Conservation (phyloP, 2,329 filamentous ascomycete genomes). For the Colletotrichum costaricense region DNA sequence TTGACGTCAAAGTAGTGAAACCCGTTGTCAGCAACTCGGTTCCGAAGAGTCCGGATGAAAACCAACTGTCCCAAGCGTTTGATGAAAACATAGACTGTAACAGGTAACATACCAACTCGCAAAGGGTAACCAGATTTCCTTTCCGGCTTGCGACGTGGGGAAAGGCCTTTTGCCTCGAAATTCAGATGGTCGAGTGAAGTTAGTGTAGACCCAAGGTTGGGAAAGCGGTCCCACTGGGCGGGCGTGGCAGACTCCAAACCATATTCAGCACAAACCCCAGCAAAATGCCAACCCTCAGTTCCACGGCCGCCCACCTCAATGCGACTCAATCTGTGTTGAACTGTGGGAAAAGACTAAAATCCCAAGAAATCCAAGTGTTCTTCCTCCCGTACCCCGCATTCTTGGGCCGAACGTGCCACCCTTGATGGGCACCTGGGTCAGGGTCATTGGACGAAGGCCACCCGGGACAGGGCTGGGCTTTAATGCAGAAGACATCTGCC, state of each 20-base stretch:
- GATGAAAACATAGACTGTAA: background rate
- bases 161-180: background rate
- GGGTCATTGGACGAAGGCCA: background rate
- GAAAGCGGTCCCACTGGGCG: background rate
- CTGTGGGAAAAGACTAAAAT: background rate
- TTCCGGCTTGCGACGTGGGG: background rate
- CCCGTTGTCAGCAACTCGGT: background rate
- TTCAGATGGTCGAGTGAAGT: background rate
- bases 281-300: background rate
- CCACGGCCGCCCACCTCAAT: background rate
- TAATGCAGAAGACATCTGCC: background rate
- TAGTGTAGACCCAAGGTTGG: background rate
- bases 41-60: background rate
- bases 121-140: background rate
- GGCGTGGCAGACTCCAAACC: background rate
- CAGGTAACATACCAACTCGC: background rate
- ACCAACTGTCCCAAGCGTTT: too few species aligned
- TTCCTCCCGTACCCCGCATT: slow-evolving; percentile 2
- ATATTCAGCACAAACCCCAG: background rate
- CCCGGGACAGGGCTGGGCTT: background rate
- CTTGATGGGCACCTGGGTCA: background rate
- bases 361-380: background rate
- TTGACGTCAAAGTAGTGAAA: background rate
- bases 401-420: background rate
- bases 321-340: background rate